A percentile compares a stretch with the other conserved stretches of the same genome.
Conservation (phyloP, 2,329 filamentous ascomycete species). For the Verticillium albo-atrum region DNA sequence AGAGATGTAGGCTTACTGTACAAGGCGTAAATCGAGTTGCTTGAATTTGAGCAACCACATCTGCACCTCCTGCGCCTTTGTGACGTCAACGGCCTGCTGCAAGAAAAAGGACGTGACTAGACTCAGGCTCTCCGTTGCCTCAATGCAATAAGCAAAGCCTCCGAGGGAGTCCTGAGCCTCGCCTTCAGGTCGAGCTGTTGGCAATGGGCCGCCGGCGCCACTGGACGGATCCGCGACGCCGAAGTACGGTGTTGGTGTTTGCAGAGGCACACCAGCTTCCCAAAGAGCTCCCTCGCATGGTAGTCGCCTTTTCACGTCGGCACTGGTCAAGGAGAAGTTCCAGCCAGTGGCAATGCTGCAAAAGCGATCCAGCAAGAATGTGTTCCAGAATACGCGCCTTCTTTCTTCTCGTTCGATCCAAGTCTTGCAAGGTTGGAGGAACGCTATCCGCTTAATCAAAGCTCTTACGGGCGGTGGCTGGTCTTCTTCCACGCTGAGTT, state of each 20-base stretch:
- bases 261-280: constrained; percentile 27
- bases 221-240: constrained; percentile 28
- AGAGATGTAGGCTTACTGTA: constrained; percentile 26
- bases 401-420: constrained; percentile 34
- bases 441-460: constrained; percentile 29
- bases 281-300: constrained; percentile 34
- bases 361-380: constrained; percentile 36
- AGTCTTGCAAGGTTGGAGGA: constrained; percentile 21
- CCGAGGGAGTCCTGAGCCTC: constrained; percentile 24
- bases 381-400: constrained; percentile 34
- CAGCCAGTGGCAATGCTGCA: constrained; percentile 33
- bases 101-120: constrained; percentile 37
- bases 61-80: constrained; percentile 28
- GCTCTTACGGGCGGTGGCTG: constrained; percentile 14
- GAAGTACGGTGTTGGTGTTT: constrained; percentile 33
- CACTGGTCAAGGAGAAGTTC: constrained; percentile 28
- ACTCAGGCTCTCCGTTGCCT: constrained; percentile 37
- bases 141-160: constrained; percentile 40
- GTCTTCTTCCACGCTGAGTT: constrained; percentile 29
- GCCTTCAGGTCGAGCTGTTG: constrained; percentile 13
- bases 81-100: constrained; percentile 32
- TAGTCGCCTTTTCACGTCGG: constrained; percentile 30
- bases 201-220: constrained; percentile 10
- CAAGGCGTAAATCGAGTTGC: constrained; percentile 34
- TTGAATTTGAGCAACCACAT: constrained; percentile 40